Base-by-base conservation (phyloP, 768 basidiomycete genomes). In the Russula foetens region DNA sequence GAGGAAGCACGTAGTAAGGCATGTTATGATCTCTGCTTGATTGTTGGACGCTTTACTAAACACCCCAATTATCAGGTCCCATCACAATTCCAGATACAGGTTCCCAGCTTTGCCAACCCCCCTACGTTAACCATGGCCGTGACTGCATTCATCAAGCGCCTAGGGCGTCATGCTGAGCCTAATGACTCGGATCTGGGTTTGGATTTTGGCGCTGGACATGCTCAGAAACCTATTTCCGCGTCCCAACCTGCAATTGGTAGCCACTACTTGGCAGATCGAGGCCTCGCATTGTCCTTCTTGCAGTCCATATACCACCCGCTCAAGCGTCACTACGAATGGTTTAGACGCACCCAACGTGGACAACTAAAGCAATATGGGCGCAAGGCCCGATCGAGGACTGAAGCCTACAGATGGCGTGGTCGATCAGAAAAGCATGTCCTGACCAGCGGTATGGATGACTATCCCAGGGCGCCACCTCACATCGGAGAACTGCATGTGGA, bases 371-470 rank as follows among this genome's bases (percentile, higher is more conserved):
- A 92, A 69, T 98, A 92, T 70, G 84, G 81, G 3, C 81, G 95
- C 38, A 81, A 81, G 58, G 86, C 92, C 2, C 83, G 88, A n/a
- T 91, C 90, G n/a, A 79, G 87, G 53, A 84, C 84, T 1, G 94
- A 98, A 72, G 94, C 82, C 1, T 98, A 97, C 75, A 82, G 95
- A 35, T 98, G 95, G 96, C 83, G 96, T 33, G 95, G 95, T 29
- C 79, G 95, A 44, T 89, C 91, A 7, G 81, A 85, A 67, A 79
- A 80, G 28, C 93, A 96, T 72, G 88, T 98, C 41, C 75, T 98
- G 58, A 97, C 96, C 0, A 92, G 89, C 67, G 95, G 95, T 1
- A 86, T 98, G 85, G 95, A 98, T 70, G 95, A 98, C 73, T 98
- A 95, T 72, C 95, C 95, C 12, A 81, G 95, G 56, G 93, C 90